Evolutionary conservation across 2,329 filamentous ascomycete genomes (phyloP), one percentile per base, ranked within the genome.

Genomic region (Hypoxylon rubiginosum): DNA sequence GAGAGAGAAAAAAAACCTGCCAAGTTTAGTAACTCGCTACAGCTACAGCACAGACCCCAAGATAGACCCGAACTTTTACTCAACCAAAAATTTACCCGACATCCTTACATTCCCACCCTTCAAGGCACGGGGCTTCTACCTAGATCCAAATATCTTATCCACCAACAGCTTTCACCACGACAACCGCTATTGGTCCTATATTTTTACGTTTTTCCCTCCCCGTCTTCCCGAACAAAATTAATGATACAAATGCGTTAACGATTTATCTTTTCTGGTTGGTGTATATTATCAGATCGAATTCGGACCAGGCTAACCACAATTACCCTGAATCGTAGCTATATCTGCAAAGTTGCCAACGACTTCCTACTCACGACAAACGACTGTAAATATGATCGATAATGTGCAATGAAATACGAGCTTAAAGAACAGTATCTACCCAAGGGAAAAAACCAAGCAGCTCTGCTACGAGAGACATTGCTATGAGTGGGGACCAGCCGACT

Each of bases 401-500:
- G 66, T 71, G 66, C 59, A 66, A 71, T 71, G 68, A 68, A 63
- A 70, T 66, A 71, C 58, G 62, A 68, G 8, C 48, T 52, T 69
- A 26, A 60, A 56, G 61, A 63, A 56, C 50, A 68, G 32, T 51
- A 46, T 28, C 32, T 55, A 63, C 41, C 39, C 34, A 48, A 62
- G 56, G 45, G 51, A 64, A 54, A 17, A 45, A n/a, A n/a, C n/a
- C 51, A 54, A 54, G 19, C 51, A 39, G 43, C 24, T 36, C 62
- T 53, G 26, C 26, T 59, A 34, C 49, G n/a, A 72, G 64, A 53
- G 68, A 73, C 69, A 75, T 80, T 88, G 87, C 85, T 89, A 90
- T 90, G 88, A 89, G 82, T 84, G 85, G 84, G 80, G 84, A 88
- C 80, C 83, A 84, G 80, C 80, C 79, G 77, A 79, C 80, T 80